These are phyloP conservation scores for Perilla frutescens DNA, from an alignment of 257 asterid genomes.

Conservation along the genomic window DNA sequence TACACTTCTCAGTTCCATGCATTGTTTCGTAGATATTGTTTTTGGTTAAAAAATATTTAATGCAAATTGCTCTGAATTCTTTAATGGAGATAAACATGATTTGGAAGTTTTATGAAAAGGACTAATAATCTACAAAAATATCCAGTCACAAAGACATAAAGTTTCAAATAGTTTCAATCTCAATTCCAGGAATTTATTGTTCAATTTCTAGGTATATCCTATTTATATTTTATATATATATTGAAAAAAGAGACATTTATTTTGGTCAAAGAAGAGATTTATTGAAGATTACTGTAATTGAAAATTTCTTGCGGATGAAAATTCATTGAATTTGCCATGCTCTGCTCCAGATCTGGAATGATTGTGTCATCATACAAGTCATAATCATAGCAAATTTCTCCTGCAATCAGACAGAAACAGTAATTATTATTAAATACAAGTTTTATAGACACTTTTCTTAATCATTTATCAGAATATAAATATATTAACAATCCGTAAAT, in stretches of 20 bases:
- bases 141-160: conserved; percentile 4
- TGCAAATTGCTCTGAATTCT: neutral
- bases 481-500: neutral
- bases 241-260: neutral
- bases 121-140: neutral
- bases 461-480: conserved; percentile 4
- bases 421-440: neutral
- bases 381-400: neutral
- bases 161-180: neutral
- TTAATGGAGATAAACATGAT: conserved; percentile 2
- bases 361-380: conserved; percentile 32
- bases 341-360: conserved; percentile 18
- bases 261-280: conserved; percentile 27
- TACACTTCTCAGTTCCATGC: too few relatives aligned
- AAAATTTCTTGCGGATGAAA: conserved; percentile 2
- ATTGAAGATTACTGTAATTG: neutral
- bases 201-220: neutral
- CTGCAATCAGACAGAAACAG: neutral
- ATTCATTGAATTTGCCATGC: conserved; percentile 4
- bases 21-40: neutral
- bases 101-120: neutral
- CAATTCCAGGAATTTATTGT: neutral
- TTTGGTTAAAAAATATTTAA: neutral
- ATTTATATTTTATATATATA: too few relatives aligned
- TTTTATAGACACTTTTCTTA: neutral